Conservation (phyloP, 1,284 basidiomycete genomes). For the Anthracocystis walkeri region DNA sequence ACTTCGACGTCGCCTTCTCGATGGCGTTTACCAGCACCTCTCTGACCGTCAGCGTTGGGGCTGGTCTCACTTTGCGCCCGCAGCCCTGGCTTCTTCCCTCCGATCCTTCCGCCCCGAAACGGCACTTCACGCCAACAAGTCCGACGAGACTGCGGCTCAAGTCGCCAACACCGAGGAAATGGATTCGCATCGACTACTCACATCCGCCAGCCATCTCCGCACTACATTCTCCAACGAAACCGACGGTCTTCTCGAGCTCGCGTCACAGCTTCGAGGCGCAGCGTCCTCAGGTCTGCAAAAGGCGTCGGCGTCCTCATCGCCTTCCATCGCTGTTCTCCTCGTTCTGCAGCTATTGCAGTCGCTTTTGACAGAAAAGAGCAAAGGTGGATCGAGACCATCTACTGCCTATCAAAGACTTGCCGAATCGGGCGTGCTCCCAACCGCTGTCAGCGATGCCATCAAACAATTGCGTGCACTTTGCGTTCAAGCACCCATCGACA, state of each 20-base stretch:
- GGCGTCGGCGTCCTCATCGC: constrained; percentile 12
- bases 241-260: constrained; percentile 45
- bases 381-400: constrained; percentile 14
- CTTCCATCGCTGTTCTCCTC: constrained; percentile 17
- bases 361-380: constrained; percentile 17
- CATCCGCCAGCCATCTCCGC: constrained; percentile 38
- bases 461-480: constrained; percentile 38
- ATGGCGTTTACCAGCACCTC: constrained; percentile 43
- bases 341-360: constrained; percentile 40
- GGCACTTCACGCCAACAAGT: constrained; percentile 24
- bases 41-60: constrained; percentile 36
- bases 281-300: constrained; percentile 10
- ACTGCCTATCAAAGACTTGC: constrained; percentile 34
- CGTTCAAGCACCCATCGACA: constrained; percentile 40
- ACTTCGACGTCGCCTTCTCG: constrained; percentile 47
- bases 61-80: constrained; percentile 35
- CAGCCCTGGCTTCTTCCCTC: constrained; percentile 28
- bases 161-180: constrained; percentile 42
- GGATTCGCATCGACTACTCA: constrained; percentile 41
- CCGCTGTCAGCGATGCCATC: constrained; percentile 36
- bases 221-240: constrained; percentile 41
- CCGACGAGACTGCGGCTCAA: constrained; percentile 29
- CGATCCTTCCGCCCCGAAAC: constrained; percentile 30
- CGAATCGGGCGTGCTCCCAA: constrained; percentile 38
- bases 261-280: constrained; percentile 26